Conservation (phyloP, 2,329 filamentous ascomycete genomes). For the Xylaria sp. region DNA sequence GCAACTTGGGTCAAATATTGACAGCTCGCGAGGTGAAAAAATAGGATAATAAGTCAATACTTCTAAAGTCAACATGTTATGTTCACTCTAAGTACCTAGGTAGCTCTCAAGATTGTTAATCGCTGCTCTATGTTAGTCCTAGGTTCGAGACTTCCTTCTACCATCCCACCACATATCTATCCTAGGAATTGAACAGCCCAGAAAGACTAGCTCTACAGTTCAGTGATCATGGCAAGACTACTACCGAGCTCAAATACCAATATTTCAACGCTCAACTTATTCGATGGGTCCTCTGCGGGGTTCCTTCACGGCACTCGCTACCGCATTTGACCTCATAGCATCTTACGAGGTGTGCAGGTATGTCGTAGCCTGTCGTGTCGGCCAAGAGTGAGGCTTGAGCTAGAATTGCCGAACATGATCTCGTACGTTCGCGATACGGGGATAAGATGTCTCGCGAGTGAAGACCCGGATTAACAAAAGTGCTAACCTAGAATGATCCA, state of each 20-base stretch:
- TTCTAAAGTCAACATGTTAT: background rate
- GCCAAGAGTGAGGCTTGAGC: background rate
- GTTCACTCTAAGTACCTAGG: background rate
- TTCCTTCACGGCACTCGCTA: background rate
- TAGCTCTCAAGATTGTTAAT: background rate
- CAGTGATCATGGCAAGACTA: background rate
- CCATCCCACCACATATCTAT: background rate
- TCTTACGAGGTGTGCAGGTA: too few species aligned
- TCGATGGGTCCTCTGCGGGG: too few species aligned
- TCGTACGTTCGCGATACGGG: conserved; percentile 1
- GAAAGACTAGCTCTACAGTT: background rate
- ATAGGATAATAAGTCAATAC: too few species aligned
- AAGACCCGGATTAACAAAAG: conserved; percentile 2
- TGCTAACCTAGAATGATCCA: background rate
- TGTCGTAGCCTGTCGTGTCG: background rate
- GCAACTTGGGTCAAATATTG: too few species aligned
- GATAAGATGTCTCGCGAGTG: conserved; percentile 9
- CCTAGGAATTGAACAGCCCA: background rate
- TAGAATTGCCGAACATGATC: background rate
- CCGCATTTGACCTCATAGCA: background rate
- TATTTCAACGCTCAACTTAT: background rate
- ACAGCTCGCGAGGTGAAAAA: too few species aligned
- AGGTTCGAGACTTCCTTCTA: background rate
- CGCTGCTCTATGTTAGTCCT: background rate
- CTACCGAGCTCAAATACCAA: background rate